Conservation (phyloP, 1,284 basidiomycete species). For the Schizophyllum commune region DNA sequence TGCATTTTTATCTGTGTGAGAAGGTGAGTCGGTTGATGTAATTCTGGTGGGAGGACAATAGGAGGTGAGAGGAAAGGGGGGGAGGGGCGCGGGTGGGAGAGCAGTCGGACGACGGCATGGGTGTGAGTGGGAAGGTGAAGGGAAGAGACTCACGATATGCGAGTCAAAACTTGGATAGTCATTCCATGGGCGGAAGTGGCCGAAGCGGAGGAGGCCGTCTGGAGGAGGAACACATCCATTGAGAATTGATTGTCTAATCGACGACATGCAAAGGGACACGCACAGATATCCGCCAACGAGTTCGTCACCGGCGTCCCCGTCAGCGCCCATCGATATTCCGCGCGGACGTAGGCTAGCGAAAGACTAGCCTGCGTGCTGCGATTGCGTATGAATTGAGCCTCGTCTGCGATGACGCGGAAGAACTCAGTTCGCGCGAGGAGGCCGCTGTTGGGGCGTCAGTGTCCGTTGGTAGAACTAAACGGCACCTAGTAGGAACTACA, state of each 20-base stretch:
- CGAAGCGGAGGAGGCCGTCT: conserved; percentile 63
- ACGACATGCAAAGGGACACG: conserved; percentile 1
- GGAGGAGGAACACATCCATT: not conserved
- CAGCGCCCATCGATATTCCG: conserved; percentile 63
- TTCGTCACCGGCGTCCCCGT: conserved; percentile 70
- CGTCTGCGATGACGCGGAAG: conserved; percentile 58
- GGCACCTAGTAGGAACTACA: too few relatives aligned
- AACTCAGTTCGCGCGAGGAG: conserved; percentile 47
- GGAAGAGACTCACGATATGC: conserved; percentile 35
- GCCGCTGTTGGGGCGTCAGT: conserved; percentile 30
- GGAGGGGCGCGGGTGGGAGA: not conserved
- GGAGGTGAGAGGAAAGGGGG: too few relatives aligned
- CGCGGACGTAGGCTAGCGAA: conserved; percentile 45
- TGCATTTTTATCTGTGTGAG: conserved; percentile 40
- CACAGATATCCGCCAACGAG: conserved; percentile 33
- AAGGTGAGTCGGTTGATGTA: not conserved
- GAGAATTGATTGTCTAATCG: not conserved
- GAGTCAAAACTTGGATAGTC: conserved; percentile 56
- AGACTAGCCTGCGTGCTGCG: conserved; percentile 50
- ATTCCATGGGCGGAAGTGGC: conserved; percentile 60
- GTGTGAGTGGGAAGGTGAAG: too few relatives aligned
- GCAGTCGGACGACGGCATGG: too few relatives aligned
- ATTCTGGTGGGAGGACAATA: not conserved
- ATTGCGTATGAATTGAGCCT: conserved; percentile 66
- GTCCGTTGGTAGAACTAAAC: not conserved